These are phyloP conservation scores for Trichoderma gamsii DNA, from an alignment of 495 filamentous ascomycete genomes.

Conservation along the genomic window DNA sequence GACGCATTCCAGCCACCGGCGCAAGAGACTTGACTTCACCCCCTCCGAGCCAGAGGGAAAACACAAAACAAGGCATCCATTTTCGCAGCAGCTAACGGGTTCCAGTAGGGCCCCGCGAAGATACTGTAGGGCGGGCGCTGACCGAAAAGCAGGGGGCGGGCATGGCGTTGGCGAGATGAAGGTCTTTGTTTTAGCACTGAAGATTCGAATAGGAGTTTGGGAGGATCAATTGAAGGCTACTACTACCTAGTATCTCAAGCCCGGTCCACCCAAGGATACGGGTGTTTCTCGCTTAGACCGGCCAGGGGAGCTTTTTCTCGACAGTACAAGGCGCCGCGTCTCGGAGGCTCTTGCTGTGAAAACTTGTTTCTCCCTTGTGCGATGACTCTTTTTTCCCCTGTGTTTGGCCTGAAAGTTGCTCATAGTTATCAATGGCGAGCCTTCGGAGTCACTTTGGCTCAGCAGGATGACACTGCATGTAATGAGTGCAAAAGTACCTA, in stretches of 20 bases:
- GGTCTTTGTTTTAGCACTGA: neutral
- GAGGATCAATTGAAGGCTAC: neutral
- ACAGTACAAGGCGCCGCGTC: neutral
- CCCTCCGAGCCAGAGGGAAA: no score
- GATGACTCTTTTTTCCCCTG: neutral
- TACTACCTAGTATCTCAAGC: no score
- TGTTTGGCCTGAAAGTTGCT: neutral
- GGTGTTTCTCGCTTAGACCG: slow-evolving; percentile 10
- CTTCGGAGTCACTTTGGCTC: no score
- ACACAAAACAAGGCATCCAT: neutral
- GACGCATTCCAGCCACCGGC: no score
- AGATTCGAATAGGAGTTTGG: slow-evolving; percentile 1
- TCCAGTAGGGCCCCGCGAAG: neutral
- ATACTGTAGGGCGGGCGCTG: neutral
- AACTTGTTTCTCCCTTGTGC: slow-evolving; percentile 8
- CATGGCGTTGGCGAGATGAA: neutral
- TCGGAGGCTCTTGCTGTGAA: neutral
- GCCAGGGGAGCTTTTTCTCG: neutral
- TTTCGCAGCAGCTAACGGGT: neutral
- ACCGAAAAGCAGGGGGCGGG: neutral
- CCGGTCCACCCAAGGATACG: neutral
- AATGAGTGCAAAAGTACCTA: no score
- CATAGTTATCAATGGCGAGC: neutral
- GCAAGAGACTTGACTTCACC: no score
- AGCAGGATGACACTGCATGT: no score